phyloP scores from a whole-genome alignment of 2,329 filamentous ascomycete species.

The Bretziella fagacearum region DNA sequence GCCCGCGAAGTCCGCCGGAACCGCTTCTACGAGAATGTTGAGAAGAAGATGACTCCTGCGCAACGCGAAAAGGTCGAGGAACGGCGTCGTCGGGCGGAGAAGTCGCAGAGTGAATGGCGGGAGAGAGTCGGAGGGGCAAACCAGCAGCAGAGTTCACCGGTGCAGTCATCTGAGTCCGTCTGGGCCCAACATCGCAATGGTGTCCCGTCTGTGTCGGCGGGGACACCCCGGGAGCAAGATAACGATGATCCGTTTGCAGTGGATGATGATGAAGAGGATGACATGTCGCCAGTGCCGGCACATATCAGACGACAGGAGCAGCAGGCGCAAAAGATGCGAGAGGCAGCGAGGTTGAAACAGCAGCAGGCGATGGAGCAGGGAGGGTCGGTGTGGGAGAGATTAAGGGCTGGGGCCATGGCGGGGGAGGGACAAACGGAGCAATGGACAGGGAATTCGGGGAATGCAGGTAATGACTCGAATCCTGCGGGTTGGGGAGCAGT shows the following conservation, averaged over 20 bases:
- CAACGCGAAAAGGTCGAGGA: conserved; percentile 11
- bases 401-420: conserved; percentile 1
- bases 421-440: not conserved
- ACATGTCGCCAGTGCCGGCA: conserved; percentile 13
- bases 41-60: conserved; percentile 10
- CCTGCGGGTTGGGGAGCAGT: not conserved
- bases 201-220: not conserved
- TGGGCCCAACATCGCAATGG: conserved; percentile 11
- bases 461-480: not conserved
- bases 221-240: not conserved
- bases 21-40: conserved; percentile 12
- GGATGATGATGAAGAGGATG: conserved; percentile 10
- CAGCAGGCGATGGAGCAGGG: not conserved
- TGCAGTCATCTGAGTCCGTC: conserved; percentile 9
- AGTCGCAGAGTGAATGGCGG: conserved; percentile 11
- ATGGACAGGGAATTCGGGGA: not conserved
- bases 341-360: not conserved
- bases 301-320: conserved; percentile 13
- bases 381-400: conserved; percentile 12
- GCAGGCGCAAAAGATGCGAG: not conserved
- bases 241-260: conserved; percentile 13
- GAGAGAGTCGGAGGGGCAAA: not conserved
- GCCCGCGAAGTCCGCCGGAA: conserved; percentile 14
- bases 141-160: conserved; percentile 1
- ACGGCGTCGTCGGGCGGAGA: conserved; percentile 5